A percentile compares a stretch with the other conserved stretches of the same genome.
phyloP scores from a whole-genome alignment of 75 land plant genomes.

The Isoetes taiwanensis region DNA sequence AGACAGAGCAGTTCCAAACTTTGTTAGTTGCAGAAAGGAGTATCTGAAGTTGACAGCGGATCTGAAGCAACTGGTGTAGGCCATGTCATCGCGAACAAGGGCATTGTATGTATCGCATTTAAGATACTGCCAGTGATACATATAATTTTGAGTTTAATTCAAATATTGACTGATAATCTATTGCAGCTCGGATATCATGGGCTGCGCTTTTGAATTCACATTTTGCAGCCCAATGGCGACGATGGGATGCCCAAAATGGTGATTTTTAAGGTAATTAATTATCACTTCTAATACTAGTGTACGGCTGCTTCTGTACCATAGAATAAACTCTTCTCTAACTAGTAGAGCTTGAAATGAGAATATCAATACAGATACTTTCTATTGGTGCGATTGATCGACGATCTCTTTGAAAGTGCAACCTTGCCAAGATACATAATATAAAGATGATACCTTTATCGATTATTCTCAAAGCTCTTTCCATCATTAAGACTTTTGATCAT shows the following conservation, averaged over 20 bases:
- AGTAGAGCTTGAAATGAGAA: no score
- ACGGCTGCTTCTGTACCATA: no score
- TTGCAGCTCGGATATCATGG: constrained; percentile 37
- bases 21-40: constrained; percentile 2
- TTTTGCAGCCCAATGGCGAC: constrained; percentile 40
- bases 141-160: background rate
- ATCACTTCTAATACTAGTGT: background rate
- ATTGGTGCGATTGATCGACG: no score
- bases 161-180: background rate
- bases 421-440: background rate
- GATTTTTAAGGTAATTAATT: background rate
- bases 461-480: no score
- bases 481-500: no score
- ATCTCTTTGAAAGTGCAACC: background rate
- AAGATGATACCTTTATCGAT: no score
- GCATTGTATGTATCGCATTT: background rate
- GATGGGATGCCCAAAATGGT: constrained; percentile 26
- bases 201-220: constrained; percentile 44
- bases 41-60: constrained; percentile 3
- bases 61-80: constrained; percentile 3
- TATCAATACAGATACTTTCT: no score
- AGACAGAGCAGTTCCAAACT: no score
- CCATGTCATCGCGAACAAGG: constrained; percentile 4
- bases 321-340: no score
- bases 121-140: background rate